Evolutionary conservation across 805 yeast species (phyloP).

Genomic region (Candida suzukii): DNA sequence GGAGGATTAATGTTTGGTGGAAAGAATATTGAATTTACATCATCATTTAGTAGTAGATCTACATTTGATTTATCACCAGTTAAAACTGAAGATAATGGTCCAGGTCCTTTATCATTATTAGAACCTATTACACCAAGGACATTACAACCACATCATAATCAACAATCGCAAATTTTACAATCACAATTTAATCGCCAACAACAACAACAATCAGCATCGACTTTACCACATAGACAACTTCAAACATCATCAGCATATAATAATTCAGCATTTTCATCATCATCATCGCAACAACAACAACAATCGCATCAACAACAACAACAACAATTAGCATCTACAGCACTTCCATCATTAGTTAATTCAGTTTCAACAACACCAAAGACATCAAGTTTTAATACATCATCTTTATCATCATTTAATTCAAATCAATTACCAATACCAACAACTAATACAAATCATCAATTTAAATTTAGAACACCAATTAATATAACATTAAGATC

Average conservation of each 20-base stretch:
- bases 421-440: neutral
- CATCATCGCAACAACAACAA: neutral
- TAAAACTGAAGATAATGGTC: conserved; percentile 53
- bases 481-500: conserved; percentile 11
- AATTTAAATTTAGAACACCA: conserved; percentile 16
- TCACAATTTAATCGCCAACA: neutral
- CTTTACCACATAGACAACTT: conserved; percentile 5
- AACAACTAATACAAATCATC: neutral
- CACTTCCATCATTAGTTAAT: neutral
- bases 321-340: neutral
- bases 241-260: neutral
- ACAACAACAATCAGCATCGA: conserved; percentile 3
- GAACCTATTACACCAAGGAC: conserved; percentile 57
- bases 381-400: neutral
- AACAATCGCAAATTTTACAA: neutral
- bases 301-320: conserved; percentile 3
- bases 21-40: conserved; percentile 44
- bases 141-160: no score
- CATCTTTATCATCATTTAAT: neutral
- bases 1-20: conserved; percentile 20
- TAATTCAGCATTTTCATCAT: neutral
- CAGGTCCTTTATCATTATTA: conserved; percentile 29
- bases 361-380: neutral
- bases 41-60: conserved; percentile 60
- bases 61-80: conserved; percentile 59